Base-by-base conservation (phyloP, 2,329 filamentous ascomycete species). In the Pseudogymnoascus pannorum region DNA sequence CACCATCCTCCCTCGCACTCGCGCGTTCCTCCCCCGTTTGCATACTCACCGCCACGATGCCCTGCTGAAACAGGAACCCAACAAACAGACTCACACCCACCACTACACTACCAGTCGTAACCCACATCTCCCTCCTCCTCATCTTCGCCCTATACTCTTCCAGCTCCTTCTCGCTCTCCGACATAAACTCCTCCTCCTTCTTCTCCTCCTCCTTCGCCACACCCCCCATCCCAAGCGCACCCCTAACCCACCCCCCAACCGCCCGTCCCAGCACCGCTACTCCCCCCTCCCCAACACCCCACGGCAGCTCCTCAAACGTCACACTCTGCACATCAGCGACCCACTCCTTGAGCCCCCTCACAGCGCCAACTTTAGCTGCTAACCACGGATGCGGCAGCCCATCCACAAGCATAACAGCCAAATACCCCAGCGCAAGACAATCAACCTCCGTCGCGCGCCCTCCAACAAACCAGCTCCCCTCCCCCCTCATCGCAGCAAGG, bases 351-450 rank as follows among this genome's bases (percentile, higher is more conserved):
- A 66, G 60, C 1, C 67, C 29, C 16, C 64, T 68, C n/a, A 69
- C 64, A 16, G 65, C 73, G 60, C 75, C 72, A 69, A 89, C 78
- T 0, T 80, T 79, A 58, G 84, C 79, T 62, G 77, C 76, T 4
- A 89, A 74, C 86, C 86, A 90, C 16, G 81, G 73, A 60, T 86
- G 81, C 14, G 85, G 83, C 20, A 89, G 71, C 7, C 81, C 74
- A 0, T 86, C 81, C 22, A 81, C 78, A 1, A 88, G 77, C 77
- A 94, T 88, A 58, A 97, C 75, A 1, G 85, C 81, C 35, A 97
- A 77, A 72, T 95, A 96, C 9, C 87, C 94, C 68, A 91, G 84
- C 0, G 85, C 87, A 54, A 97, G 73, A 71, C 90, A 96, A 73
- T 97, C 92, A 22, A 95, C 75, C 60, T 81, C 84, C 2, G 84